Percentiles rank a stretch among this genome's conserved stretches.
Evolutionary conservation across 495 filamentous ascomycete species (phyloP).

Genomic region (Aspergillus homomorphus): DNA sequence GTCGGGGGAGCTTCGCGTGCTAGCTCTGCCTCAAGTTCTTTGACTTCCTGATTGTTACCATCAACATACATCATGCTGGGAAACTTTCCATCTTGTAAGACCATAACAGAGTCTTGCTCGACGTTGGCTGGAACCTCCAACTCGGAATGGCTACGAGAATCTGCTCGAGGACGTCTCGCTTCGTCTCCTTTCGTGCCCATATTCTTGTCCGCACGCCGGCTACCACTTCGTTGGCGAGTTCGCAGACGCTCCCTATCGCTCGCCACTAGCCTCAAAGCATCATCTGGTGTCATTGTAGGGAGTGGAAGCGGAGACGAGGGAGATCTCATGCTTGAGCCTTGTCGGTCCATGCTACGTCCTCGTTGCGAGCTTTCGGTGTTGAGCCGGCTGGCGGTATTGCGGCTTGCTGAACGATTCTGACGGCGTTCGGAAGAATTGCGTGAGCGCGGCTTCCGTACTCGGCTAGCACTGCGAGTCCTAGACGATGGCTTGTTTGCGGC

Average conservation of each 20-base stretch:
- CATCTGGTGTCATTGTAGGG: slow-evolving; percentile 43
- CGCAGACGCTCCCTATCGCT: slow-evolving; percentile 61
- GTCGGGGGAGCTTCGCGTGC: slow-evolving; percentile 23
- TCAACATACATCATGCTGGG: slow-evolving; percentile 7
- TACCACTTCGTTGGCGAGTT: slow-evolving; percentile 54
- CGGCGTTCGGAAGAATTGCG: slow-evolving; percentile 30
- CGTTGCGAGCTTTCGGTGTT: slow-evolving; percentile 42
- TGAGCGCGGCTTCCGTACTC: slow-evolving; percentile 35
- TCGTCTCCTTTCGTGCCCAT: slow-evolving; percentile 47
- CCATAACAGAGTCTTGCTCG: slow-evolving; percentile 16
- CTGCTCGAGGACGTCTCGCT: slow-evolving; percentile 36
- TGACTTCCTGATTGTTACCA: slow-evolving; percentile 21
- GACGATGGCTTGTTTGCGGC: slow-evolving; percentile 44
- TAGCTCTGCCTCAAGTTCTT: slow-evolving; percentile 19
- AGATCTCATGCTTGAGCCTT: slow-evolving; percentile 60
- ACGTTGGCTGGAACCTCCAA: slow-evolving; percentile 22
- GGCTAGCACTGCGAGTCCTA: slow-evolving; percentile 37
- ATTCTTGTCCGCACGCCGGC: slow-evolving; percentile 46
- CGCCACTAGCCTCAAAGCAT: slow-evolving; percentile 58
- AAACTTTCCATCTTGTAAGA: not conserved
- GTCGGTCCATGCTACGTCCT: slow-evolving; percentile 55
- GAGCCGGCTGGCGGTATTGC: slow-evolving; percentile 45
- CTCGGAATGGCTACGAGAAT: slow-evolving; percentile 49
- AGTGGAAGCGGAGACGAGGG: slow-evolving; percentile 81
- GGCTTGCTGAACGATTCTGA: slow-evolving; percentile 41